These are phyloP conservation scores for Phytopythium vexans DNA, from an alignment of 352 stramenopile species.

Conservation along the genomic window DNA sequence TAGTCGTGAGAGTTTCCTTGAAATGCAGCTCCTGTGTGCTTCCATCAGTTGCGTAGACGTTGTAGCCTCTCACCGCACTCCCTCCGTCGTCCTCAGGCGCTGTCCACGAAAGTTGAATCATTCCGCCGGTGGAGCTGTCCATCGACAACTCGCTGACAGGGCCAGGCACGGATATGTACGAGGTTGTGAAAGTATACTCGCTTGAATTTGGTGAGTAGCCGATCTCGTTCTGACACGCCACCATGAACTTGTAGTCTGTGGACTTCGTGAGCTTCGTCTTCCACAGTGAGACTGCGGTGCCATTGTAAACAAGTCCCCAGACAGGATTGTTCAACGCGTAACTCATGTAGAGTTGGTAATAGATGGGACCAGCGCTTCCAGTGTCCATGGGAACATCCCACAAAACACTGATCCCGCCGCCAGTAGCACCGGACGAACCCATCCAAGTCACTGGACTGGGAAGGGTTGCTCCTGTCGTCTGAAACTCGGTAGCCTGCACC, in stretches of 20 bases:
- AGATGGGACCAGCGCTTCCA: conserved; percentile 24
- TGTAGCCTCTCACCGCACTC: conserved; percentile 36
- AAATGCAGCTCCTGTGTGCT: conserved; percentile 2
- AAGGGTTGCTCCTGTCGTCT: conserved; percentile 16
- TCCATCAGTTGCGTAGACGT: conserved; percentile 21
- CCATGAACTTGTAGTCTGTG: conserved; percentile 48
- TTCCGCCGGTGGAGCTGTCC: conserved; percentile 27
- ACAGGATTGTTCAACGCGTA: conserved; percentile 2
- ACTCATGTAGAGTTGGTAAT: conserved; percentile 61
- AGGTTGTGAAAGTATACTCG: conserved; percentile 27
- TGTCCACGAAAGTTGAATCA: conserved; percentile 37
- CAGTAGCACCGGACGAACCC: conserved; percentile 36
- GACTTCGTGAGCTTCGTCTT: conserved; percentile 44
- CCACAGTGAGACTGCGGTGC: conserved; percentile 37
- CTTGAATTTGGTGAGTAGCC: conserved; percentile 36
- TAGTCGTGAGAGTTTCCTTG: neutral
- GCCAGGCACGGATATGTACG: conserved; percentile 46
- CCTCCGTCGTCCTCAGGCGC: conserved; percentile 52
- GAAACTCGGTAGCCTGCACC: conserved; percentile 11
- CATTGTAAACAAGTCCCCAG: conserved; percentile 48
- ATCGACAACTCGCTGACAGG: conserved; percentile 22
- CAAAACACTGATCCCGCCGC: conserved; percentile 42
- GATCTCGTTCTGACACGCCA: conserved; percentile 40
- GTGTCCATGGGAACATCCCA: conserved; percentile 40
- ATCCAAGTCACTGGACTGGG: conserved; percentile 25